phyloP scores from a whole-genome alignment of 257 asterid species.

The Fraxinus quadrangulata region DNA sequence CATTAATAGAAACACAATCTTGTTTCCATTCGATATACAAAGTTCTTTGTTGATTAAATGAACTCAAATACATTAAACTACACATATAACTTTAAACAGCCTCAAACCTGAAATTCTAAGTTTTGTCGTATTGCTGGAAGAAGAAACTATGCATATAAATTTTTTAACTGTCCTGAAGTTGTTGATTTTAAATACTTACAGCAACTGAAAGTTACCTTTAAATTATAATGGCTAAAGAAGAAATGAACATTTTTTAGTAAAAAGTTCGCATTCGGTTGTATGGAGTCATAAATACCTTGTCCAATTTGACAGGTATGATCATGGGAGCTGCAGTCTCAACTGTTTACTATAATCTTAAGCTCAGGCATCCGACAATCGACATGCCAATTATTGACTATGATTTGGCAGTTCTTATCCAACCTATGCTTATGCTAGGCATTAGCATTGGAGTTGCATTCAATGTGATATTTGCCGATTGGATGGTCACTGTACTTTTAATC shows the following conservation, averaged over 20 bases:
- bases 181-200: neutral
- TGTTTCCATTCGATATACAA: neutral
- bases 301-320: conserved; percentile 78
- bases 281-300: conserved; percentile 14
- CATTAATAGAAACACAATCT: neutral
- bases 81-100: too few species aligned
- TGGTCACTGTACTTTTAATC: conserved; percentile 93
- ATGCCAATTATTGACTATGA: conserved; percentile 95
- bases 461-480: conserved; percentile 94
- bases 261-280: neutral
- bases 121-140: neutral
- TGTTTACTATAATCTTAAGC: conserved; percentile 86
- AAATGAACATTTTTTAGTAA: neutral
- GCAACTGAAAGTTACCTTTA: neutral
- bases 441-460: conserved; percentile 94
- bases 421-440: conserved; percentile 96
- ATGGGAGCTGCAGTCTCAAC: conserved; percentile 95
- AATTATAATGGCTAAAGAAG: neutral
- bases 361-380: conserved; percentile 86
- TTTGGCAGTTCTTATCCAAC: conserved; percentile 95
- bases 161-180: neutral
- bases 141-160: neutral
- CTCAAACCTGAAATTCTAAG: neutral
- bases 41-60: conserved; percentile 10
- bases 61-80: neutral